Percentiles rank a stretch among this genome's conserved stretches.
These are phyloP conservation scores for Acer yangbiense DNA, from an alignment of 345 rosid genomes.

Conservation along the genomic window DNA sequence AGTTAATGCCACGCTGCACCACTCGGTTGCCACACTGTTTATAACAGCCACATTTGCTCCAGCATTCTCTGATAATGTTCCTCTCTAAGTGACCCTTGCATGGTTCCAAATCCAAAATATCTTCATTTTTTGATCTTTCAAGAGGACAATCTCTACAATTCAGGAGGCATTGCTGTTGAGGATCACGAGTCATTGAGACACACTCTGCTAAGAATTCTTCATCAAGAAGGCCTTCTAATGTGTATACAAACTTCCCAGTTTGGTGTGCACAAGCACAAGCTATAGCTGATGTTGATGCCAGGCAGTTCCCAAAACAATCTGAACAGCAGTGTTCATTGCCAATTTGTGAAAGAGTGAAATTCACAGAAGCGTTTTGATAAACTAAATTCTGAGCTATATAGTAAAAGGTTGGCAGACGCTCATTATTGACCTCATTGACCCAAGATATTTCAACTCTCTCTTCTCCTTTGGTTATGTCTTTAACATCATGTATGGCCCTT, in stretches of 20 bases:
- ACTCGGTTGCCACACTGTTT: constrained; percentile 85
- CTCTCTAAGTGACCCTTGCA: constrained; percentile 92
- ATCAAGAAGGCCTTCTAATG: constrained; percentile 53
- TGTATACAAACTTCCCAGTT: constrained; percentile 53
- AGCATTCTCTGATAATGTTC: constrained; percentile 78
- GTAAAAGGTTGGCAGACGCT: constrained; percentile 56
- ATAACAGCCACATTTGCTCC: constrained; percentile 87
- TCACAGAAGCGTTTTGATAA: constrained; percentile 58
- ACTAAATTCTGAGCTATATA: constrained; percentile 62
- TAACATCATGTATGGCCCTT: constrained; percentile 44
- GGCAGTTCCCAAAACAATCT: constrained; percentile 67
- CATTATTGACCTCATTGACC: constrained; percentile 66
- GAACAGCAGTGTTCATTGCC: constrained; percentile 62
- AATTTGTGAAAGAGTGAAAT: constrained; percentile 62
- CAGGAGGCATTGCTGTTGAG: constrained; percentile 47
- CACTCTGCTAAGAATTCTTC: constrained; percentile 68
- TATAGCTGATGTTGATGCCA: constrained; percentile 46
- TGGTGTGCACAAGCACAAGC: constrained; percentile 62
- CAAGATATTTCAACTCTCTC: constrained; percentile 71
- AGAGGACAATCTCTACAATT: constrained; percentile 72
- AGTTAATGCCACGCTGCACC: constrained; percentile 79
- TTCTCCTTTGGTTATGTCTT: constrained; percentile 73
- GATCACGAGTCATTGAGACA: constrained; percentile 56
- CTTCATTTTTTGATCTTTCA: constrained; percentile 57
- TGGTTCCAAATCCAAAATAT: constrained; percentile 50